Evolutionary conservation across 805 yeast species (phyloP).

Genomic region (Cyberlindnera saturnus): DNA sequence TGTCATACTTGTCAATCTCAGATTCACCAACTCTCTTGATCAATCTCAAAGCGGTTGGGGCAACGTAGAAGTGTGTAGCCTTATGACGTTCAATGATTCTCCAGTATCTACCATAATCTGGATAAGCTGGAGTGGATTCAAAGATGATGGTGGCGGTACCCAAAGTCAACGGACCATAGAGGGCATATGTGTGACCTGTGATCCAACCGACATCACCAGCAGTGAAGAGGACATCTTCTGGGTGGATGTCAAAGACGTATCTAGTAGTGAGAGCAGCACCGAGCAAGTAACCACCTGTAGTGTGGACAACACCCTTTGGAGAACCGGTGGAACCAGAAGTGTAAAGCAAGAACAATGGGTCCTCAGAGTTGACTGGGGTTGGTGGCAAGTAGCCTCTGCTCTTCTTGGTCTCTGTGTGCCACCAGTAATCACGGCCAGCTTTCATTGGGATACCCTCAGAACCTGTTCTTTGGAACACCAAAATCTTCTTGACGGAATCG

Average conservation of each 20-base stretch:
- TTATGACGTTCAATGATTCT: constrained; percentile 85
- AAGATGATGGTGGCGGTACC: constrained; percentile 93
- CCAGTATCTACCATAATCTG: constrained; percentile 94
- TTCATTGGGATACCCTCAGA: constrained; percentile 63
- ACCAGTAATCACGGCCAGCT: constrained; percentile 84
- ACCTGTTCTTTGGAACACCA: constrained; percentile 88
- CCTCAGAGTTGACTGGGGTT: constrained; percentile 82
- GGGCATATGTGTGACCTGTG: constrained; percentile 94
- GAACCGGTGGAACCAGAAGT: constrained; percentile 98
- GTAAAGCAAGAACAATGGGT: constrained; percentile 90
- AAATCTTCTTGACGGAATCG: constrained; percentile 70
- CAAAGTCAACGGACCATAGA: constrained; percentile 83
- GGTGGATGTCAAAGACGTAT: constrained; percentile 90
- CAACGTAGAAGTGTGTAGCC: constrained; percentile 95
- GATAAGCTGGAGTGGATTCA: constrained; percentile 97
- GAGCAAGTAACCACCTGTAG: constrained; percentile 89
- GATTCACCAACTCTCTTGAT: constrained; percentile 86
- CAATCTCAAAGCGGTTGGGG: constrained; percentile 95
- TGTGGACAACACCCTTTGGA: constrained; percentile 96
- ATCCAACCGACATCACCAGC: constrained; percentile 99
- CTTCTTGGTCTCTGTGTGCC: constrained; percentile 85
- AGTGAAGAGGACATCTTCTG: constrained; percentile 83
- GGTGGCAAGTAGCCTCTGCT: constrained; percentile 86
- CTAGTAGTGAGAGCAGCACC: constrained; percentile 90
- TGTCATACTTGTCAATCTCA: constrained; percentile 73